Evolutionary conservation across 805 yeast species (phyloP).

Genomic region (Starmerella sp.): DNA sequence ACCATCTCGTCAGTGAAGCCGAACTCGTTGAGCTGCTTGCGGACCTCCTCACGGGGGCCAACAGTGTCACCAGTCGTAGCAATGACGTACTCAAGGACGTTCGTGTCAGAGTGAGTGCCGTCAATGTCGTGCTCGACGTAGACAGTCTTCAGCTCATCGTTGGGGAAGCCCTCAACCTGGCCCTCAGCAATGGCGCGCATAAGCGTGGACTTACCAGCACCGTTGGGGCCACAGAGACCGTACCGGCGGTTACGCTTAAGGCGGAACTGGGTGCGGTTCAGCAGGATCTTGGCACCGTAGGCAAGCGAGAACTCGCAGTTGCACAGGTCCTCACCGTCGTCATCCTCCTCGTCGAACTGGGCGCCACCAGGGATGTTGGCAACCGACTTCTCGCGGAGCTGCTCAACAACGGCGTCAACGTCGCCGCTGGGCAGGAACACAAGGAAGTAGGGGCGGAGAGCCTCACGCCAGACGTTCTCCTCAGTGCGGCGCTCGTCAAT

Average conservation of each 20-base stretch:
- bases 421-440: constrained; percentile 88
- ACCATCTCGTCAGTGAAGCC: constrained; percentile 91
- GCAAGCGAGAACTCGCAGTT: constrained; percentile 99
- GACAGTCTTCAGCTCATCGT: constrained; percentile 97
- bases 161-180: constrained; percentile 99
- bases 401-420: constrained; percentile 83
- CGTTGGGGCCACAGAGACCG: constrained; percentile 98
- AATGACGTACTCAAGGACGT: constrained; percentile 84
- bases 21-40: constrained; percentile 73
- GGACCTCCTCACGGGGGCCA: constrained; percentile 63
- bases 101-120: constrained; percentile 92
- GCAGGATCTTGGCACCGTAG: constrained; percentile 99
- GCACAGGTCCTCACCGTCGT: constrained; percentile 99
- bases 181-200: constrained; percentile 97
- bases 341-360: constrained; percentile 78
- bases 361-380: constrained; percentile 98
- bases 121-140: constrained; percentile 99
- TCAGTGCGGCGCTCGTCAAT: constrained; percentile 95
- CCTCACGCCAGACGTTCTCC: constrained; percentile 80
- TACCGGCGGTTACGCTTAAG: constrained; percentile 93
- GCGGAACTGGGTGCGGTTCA: constrained; percentile 98
- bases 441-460: constrained; percentile 87
- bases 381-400: constrained; percentile 89
- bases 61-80: constrained; percentile 72
- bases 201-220: constrained; percentile 99